Evolutionary conservation across 2,329 filamentous ascomycete species (phyloP).

Genomic region (Sclerotinia glacialis): DNA sequence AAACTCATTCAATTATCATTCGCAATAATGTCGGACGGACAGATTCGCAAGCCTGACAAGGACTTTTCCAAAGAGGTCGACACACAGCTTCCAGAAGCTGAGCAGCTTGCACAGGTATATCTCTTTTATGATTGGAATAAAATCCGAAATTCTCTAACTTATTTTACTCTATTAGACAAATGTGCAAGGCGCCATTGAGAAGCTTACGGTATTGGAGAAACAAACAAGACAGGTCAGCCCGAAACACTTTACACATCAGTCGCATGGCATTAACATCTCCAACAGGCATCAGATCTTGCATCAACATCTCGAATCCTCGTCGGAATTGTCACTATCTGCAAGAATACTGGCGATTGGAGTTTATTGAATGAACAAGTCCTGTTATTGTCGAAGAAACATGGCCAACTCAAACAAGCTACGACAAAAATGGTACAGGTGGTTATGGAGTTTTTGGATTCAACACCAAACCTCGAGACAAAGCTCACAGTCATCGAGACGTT

Average conservation of each 20-base stretch:
- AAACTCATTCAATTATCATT: slow-evolving; percentile 3
- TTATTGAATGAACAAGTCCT: slow-evolving; percentile 95
- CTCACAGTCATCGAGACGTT: slow-evolving; percentile 91
- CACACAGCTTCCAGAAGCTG: slow-evolving; percentile 83
- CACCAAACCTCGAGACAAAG: slow-evolving; percentile 82
- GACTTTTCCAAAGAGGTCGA: slow-evolving; percentile 98
- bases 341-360: slow-evolving; percentile 88
- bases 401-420: slow-evolving; percentile 97
- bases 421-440: slow-evolving; percentile 99
- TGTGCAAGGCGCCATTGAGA: slow-evolving; percentile 85
- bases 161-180: slow-evolving; percentile 54
- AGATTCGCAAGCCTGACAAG: slow-evolving; percentile 70
- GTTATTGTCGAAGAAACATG: slow-evolving; percentile 97
- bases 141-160: slow-evolving; percentile 28
- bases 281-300: slow-evolving; percentile 86
- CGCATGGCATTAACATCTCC: slow-evolving; percentile 34
- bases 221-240: slow-evolving; percentile 83
- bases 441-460: slow-evolving; percentile 85
- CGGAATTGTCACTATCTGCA: slow-evolving; percentile 89
- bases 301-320: slow-evolving; percentile 89
- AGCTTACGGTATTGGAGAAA: slow-evolving; percentile 88
- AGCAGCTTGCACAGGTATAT: slow-evolving; percentile 80
- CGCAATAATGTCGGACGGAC: slow-evolving; percentile 39
- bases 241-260: slow-evolving; percentile 14
- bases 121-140: neutral